A percentile compares a stretch with the other conserved stretches of the same genome.
These are phyloP conservation scores for Piper betle DNA, from an alignment of 164 flowering plant species.

Conservation along the genomic window DNA sequence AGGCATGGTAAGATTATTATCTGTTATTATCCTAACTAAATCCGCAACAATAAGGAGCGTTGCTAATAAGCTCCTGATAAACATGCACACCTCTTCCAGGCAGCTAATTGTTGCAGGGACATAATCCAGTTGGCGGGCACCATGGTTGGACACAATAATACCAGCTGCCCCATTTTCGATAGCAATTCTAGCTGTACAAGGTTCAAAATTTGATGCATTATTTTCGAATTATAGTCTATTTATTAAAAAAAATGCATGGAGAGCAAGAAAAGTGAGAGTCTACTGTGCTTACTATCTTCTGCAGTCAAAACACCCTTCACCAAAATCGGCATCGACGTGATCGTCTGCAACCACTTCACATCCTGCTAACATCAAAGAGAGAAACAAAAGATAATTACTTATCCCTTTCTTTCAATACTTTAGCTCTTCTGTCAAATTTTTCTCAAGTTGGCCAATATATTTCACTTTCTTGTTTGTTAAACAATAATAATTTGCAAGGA, in stretches of 20 bases:
- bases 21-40: too few relatives aligned
- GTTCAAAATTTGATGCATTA: background rate
- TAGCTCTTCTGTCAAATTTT: too few relatives aligned
- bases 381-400: conserved; percentile 1
- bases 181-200: conserved; percentile 51
- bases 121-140: conserved; percentile 93
- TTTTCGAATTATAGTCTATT: too few relatives aligned
- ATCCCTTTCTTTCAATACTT: background rate
- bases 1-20: too few relatives aligned
- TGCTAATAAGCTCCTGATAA: background rate
- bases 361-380: conserved; percentile 37
- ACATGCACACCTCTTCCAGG: conserved; percentile 61
- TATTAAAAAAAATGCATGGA: too few relatives aligned
- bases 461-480: too few relatives aligned
- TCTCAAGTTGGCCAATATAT: too few relatives aligned
- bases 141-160: conserved; percentile 91
- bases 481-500: too few relatives aligned
- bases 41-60: background rate
- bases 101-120: conserved; percentile 72
- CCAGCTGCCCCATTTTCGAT: conserved; percentile 79
- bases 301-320: conserved; percentile 91
- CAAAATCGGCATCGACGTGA: conserved; percentile 71
- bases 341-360: conserved; percentile 84
- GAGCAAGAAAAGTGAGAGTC: background rate
- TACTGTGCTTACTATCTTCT: conserved; percentile 56